Evolutionary conservation across 305 asterid genomes (phyloP).

Genomic region (Fraxinus sp.): DNA sequence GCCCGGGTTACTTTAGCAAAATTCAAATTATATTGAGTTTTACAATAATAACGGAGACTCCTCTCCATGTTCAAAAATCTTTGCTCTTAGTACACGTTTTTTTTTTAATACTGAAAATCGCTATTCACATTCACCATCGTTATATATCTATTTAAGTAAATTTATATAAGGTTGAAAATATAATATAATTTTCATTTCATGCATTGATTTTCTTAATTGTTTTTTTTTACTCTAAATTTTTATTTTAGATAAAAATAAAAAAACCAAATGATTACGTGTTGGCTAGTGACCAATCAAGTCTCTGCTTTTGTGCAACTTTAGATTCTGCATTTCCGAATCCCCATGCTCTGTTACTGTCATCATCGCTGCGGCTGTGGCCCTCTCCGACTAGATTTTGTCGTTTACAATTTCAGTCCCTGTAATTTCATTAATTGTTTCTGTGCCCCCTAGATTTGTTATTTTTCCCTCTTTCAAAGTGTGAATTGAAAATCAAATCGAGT

Average conservation of each 20-base stretch:
- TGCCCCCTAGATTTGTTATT: constrained; percentile 8
- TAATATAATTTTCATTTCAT: too few relatives aligned
- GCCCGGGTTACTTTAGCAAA: too few relatives aligned
- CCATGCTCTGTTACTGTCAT: not conserved
- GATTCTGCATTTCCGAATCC: not conserved
- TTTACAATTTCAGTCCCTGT: constrained; percentile 19
- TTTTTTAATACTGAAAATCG: too few relatives aligned
- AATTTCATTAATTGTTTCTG: not conserved
- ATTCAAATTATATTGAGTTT: too few relatives aligned
- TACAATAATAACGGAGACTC: too few relatives aligned
- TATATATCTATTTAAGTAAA: too few relatives aligned
- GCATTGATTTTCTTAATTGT: too few relatives aligned
- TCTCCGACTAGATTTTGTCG: not conserved
- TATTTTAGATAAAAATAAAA: too few relatives aligned
- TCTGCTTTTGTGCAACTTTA: not conserved
- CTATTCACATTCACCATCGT: too few relatives aligned
- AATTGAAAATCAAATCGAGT: not conserved
- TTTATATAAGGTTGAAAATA: too few relatives aligned
- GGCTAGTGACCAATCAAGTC: not conserved
- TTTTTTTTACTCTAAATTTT: too few relatives aligned
- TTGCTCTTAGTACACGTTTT: not conserved
- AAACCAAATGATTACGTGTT: not conserved
- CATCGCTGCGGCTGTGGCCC: not conserved
- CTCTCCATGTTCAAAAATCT: not conserved
- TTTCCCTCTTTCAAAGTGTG: not conserved